Evolutionary conservation across 139 green algal genomes (phyloP), one percentile per base, ranked within the genome.

Genomic region (Chlorella ohadii): DNA sequence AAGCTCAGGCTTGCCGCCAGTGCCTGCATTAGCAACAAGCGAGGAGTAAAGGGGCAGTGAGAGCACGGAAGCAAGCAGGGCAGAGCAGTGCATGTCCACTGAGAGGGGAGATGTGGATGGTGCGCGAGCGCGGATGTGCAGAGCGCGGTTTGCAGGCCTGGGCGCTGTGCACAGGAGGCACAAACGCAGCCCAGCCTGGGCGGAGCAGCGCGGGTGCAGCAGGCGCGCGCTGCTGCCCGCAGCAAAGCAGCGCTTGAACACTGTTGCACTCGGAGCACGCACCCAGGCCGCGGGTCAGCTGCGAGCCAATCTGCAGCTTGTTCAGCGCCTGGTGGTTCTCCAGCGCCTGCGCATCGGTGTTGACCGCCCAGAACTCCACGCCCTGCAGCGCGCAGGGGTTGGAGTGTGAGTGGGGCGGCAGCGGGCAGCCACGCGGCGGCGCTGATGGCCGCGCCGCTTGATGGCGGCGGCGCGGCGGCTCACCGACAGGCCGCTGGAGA

Each of bases 281-380:
- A 91, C 93, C 97, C 66, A 99, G 91, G 55, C 97, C 97, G 27
- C 97, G 89, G 0, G 97, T 99, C 0, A 98, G 87, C 71, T 96
- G 87, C 16, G 86, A 86, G 39, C 97, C 97, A 65, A 99, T 97
- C 84, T 99, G 97, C 59, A 99, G 84, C 80, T 96, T 96, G 91
- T 99, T 97, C 9, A 88, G 74, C 0, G 94, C 95, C 61, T 90
- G 70, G 39, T 96, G 95, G 64, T 94, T 91, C 56, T 96, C 90
- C 65, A 99, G 92, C 9, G 97, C 97, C 91, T 99, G 97, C 0
- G 94, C 92, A 86, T 99, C 97, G 5, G 97, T 99, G 91, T 99
- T 99, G 3, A 99, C 93, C 7, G 98, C 89, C 93, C 93, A 98
- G 72, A 99, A 98, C 82, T 99, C 95, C 7, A 99, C 95, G 59